Evolutionary conservation across 371 early-diverging fungal genomes (phyloP).

Genomic region (Dentiscutata heterogama): DNA sequence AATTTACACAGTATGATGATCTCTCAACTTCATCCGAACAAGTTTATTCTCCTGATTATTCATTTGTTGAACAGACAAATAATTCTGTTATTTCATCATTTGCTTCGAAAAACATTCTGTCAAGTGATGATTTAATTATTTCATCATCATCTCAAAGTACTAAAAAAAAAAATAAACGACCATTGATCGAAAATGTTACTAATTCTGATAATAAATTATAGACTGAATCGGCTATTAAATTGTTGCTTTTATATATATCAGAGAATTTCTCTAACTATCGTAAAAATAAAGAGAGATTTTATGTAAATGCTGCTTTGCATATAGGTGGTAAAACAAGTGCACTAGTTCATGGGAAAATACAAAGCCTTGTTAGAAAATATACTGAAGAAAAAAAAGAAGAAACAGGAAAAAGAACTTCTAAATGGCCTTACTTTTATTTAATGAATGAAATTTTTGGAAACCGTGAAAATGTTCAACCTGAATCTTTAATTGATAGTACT

Average conservation of each 20-base stretch:
- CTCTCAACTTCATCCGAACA: no score
- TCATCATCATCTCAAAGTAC: no score
- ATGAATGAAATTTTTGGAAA: background rate
- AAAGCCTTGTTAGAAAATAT: background rate
- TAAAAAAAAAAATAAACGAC: no score
- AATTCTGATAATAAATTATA: background rate
- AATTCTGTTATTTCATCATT: no score
- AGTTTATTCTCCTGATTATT: no score
- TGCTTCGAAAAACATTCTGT: no score
- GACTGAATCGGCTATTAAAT: background rate
- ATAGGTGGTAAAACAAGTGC: background rate
- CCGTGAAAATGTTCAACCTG: background rate
- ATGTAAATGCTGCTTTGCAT: background rate
- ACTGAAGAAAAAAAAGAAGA: background rate
- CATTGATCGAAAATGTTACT: no score
- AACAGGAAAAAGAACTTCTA: background rate
- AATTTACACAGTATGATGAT: no score
- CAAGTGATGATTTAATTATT: no score
- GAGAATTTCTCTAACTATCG: background rate
- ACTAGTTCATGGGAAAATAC: background rate
- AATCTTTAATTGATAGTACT: background rate
- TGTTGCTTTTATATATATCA: background rate
- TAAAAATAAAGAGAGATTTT: background rate
- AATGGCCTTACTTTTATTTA: background rate
- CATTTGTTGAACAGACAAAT: no score